Evolutionary conservation across 805 yeast genomes (phyloP).

Genomic region (Hanseniaspora guilliermondii): DNA sequence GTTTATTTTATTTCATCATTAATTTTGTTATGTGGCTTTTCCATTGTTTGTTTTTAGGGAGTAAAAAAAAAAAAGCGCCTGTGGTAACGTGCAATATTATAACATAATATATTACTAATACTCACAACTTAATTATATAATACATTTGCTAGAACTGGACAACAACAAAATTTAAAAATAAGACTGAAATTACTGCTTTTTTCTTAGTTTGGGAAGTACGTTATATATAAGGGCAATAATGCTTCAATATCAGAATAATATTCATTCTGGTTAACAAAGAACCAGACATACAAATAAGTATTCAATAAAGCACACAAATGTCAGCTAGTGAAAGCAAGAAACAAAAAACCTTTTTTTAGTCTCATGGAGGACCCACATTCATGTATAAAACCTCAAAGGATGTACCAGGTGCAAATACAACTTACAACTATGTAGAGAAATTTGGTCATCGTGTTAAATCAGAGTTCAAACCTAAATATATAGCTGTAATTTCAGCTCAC

Average conservation of each 20-base stretch:
- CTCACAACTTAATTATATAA: background rate
- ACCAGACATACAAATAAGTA: background rate
- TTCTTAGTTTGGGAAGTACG: too few species aligned
- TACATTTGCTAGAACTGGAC: background rate
- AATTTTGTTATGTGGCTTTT: too few species aligned
- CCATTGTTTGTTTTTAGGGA: background rate
- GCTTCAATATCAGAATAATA: too few species aligned
- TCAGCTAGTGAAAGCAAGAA: background rate
- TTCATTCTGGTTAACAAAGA: background rate
- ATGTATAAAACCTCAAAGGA: constrained; percentile 34
- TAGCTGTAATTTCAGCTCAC: constrained; percentile 62
- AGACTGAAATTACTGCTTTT: too few species aligned
- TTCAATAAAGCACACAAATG: background rate
- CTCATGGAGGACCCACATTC: constrained; percentile 80
- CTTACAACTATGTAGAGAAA: constrained; percentile 38
- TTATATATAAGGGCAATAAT: too few species aligned
- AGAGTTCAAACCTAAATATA: constrained; percentile 47
- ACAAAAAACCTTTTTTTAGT: constrained; percentile 50
- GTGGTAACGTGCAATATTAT: background rate
- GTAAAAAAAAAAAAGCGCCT: background rate
- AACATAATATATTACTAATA: background rate
- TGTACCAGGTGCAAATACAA: constrained; percentile 36
- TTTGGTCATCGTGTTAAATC: constrained; percentile 42
- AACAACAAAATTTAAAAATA: too few species aligned
- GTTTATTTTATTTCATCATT: too few species aligned